Evolutionary conservation across 495 filamentous ascomycete species (phyloP).

Genomic region (Halenospora varia): DNA sequence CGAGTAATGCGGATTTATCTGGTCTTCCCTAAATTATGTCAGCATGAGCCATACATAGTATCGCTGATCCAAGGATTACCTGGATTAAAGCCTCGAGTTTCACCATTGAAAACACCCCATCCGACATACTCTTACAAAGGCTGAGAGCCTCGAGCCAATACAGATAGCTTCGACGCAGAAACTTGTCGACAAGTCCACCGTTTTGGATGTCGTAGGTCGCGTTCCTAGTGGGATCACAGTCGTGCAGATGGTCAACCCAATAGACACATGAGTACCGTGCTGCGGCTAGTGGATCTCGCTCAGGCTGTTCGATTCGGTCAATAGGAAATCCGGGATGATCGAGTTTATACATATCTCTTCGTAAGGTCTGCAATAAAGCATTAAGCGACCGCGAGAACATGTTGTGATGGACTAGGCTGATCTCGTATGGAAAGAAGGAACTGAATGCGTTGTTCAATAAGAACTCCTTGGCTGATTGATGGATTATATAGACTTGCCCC

Average conservation of each 20-base stretch:
- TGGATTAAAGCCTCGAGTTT: conserved; percentile 13
- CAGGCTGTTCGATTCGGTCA: conserved; percentile 9
- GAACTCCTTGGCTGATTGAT: conserved; percentile 30
- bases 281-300: conserved; percentile 10
- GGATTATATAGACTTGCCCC: conserved; percentile 24
- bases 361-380: conserved; percentile 12
- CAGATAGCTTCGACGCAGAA: conserved; percentile 6
- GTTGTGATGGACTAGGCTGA: conserved; percentile 7
- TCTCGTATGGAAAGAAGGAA: conserved; percentile 22
- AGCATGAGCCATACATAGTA: not conserved
- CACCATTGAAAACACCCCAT: conserved; percentile 5
- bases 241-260: conserved; percentile 11
- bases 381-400: conserved; percentile 12
- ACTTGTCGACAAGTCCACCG: conserved; percentile 4
- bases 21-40: not conserved
- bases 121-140: not conserved
- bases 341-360: conserved; percentile 15
- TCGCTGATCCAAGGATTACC: not conserved
- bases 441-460: conserved; percentile 16
- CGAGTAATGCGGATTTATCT: not conserved
- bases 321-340: conserved; percentile 8
- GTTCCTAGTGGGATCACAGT: not conserved
- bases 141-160: conserved; percentile 12
- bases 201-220: not conserved
- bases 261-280: conserved; percentile 12